phyloP scores from a whole-genome alignment of 345 rosid genomes.

The Mallotus nudiflorus region DNA sequence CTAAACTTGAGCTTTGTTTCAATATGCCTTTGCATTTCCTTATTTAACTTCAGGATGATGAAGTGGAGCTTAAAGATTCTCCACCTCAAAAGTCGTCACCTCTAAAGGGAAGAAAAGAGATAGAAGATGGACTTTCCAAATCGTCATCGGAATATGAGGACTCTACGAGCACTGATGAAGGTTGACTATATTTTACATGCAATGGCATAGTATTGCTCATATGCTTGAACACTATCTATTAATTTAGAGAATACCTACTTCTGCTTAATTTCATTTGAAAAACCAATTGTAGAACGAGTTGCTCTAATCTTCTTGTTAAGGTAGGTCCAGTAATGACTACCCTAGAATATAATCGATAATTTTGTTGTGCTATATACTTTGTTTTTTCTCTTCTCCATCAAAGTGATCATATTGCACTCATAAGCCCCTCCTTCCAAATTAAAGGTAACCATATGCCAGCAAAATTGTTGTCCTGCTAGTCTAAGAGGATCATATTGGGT shows the following conservation, averaged over 20 bases:
- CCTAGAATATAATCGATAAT: not conserved
- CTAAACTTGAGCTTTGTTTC: slow-evolving; percentile 16
- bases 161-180: slow-evolving; percentile 51
- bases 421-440: not conserved
- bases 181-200: slow-evolving; percentile 31
- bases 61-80: slow-evolving; percentile 41
- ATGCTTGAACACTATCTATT: not conserved
- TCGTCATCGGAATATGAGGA: slow-evolving; percentile 52
- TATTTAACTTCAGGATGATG: slow-evolving; percentile 49
- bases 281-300: not conserved
- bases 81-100: slow-evolving; percentile 37
- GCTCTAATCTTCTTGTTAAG: not conserved
- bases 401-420: not conserved
- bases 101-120: slow-evolving; percentile 31
- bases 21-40: slow-evolving; percentile 46
- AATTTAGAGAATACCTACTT: not conserved
- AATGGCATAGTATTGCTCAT: slow-evolving; percentile 23
- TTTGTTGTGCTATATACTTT: not conserved
- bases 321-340: not conserved
- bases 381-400: not conserved
- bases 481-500: not conserved
- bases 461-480: not conserved
- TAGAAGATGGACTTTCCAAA: slow-evolving; percentile 39
- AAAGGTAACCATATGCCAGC: not conserved
- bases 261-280: not conserved